Conservation (phyloP, 345 rosid genomes). For the Hypericum androsaemum region DNA sequence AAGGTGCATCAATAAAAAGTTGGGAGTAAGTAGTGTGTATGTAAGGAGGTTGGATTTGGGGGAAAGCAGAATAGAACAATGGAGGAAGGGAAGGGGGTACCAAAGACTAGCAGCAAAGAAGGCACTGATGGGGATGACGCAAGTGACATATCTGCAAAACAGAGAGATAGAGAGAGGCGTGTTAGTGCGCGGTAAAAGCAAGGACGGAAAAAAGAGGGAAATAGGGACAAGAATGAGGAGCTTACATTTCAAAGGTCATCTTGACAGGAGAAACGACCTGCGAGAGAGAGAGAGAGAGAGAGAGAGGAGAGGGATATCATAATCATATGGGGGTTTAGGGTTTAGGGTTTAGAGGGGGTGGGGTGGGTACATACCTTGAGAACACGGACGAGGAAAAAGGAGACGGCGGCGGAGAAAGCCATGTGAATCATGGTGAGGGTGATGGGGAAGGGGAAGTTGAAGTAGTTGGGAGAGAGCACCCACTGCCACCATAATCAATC, state of each 20-base stretch:
- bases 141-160: slow-evolving; percentile 65
- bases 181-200: background rate
- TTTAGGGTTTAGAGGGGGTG: no score
- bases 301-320: no score
- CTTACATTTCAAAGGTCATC: slow-evolving; percentile 95
- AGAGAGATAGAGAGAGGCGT: slow-evolving; percentile 7
- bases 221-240: slow-evolving; percentile 1
- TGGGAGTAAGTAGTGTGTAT: no score
- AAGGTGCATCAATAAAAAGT: no score
- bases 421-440: slow-evolving; percentile 94
- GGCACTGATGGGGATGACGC: slow-evolving; percentile 90
- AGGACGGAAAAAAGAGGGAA: slow-evolving; percentile 1
- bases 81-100: slow-evolving; percentile 28
- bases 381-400: slow-evolving; percentile 80
- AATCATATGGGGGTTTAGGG: no score
- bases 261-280: slow-evolving; percentile 95
- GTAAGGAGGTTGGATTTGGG: no score
- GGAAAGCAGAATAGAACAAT: no score
- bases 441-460: slow-evolving; percentile 83
- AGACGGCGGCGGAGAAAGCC: slow-evolving; percentile 72
- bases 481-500: slow-evolving; percentile 29
- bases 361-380: slow-evolving; percentile 95
- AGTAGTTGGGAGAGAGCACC: slow-evolving; percentile 89
- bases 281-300: no score
- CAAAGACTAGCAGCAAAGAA: slow-evolving; percentile 98